phyloP scores from a whole-genome alignment of 495 filamentous ascomycete species.

The Daldinia decipiens region DNA sequence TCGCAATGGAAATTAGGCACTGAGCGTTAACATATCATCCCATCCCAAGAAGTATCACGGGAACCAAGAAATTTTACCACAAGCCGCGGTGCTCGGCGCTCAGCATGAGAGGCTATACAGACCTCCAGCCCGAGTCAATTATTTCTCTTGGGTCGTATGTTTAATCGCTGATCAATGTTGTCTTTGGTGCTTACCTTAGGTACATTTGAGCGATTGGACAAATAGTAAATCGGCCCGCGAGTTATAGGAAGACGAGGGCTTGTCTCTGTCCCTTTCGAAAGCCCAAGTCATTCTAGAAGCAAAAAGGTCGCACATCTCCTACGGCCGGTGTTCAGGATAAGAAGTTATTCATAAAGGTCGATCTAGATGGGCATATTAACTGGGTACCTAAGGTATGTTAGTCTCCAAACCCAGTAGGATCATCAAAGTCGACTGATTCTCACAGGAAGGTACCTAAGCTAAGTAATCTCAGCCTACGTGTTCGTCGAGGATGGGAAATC shows the following conservation, averaged over 20 bases:
- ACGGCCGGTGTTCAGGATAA: conserved; percentile 24
- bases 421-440: conserved; percentile 38
- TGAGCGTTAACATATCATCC: conserved; percentile 10
- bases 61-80: conserved; percentile 12
- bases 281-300: conserved; percentile 13
- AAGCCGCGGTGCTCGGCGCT: conserved; percentile 9
- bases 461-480: conserved; percentile 16
- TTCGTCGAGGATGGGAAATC: conserved; percentile 25
- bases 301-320: conserved; percentile 40
- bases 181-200: conserved; percentile 9
- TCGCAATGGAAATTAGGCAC: neutral
- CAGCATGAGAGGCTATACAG: neutral
- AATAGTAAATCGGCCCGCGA: conserved; percentile 34
- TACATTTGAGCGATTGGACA: conserved; percentile 9
- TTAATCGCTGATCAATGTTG: conserved; percentile 18
- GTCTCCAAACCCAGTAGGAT: conserved; percentile 18
- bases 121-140: neutral
- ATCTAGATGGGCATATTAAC: conserved; percentile 6
- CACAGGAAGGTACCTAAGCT: conserved; percentile 13
- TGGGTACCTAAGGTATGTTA: too few relatives aligned
- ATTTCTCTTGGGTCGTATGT: conserved; percentile 30
- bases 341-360: conserved; percentile 38
- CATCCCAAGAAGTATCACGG: conserved; percentile 17
- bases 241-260: neutral
- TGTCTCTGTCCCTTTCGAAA: neutral